Base-by-base conservation (phyloP, 345 rosid genomes). In the Carallia brachiata region DNA sequence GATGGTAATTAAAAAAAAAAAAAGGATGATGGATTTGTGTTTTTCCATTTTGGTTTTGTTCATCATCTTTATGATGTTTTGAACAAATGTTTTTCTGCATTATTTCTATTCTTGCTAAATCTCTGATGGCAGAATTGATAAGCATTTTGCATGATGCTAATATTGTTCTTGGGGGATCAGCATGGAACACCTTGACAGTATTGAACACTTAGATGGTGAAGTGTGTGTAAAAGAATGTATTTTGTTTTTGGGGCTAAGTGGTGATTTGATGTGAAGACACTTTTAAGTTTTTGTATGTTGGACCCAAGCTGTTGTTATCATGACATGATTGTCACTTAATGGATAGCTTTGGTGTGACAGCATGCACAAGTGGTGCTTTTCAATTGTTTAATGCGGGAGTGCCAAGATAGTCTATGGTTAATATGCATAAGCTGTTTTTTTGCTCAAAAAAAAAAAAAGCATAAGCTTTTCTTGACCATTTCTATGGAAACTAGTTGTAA, bases 1-100 rank as follows among this genome's bases (percentile, higher is more conserved):
- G 77, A 32, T 95, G 99, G 99, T 95, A 86, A 79, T 63, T 31
- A 16, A 0, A 12, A 70, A 39, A 39, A 12, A n/a, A 39, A 39
- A 5, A n/a, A 13, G 30, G 6, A 66, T 7, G 32, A 64, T n/a
- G 19, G 16, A 19, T 56, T 18, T 56, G 16, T 19, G 32, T 30
- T 18, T 4, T 10, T 27, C 15, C 2, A 56, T 27, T 1, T 27
- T 27, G 60, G 15, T 56, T 27, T 27, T 56, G 60, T 27, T 1
- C 13, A 30, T 58, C 31, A 59, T 44, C 23, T 1, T 2, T 54
- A 32, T 50, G 7, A 37, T 13, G 31, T 54, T 54, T 13, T 23
- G n/a, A 13, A 30, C 3, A 19, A 58, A 57, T 17, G 9, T 19
- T 5, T 48, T 32, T 1, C 17, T 6, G 34, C 17, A n/a, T 19